Evolutionary conservation across 306 rosid species (phyloP).

Genomic region (Ammopiptanthus mongolicus): DNA sequence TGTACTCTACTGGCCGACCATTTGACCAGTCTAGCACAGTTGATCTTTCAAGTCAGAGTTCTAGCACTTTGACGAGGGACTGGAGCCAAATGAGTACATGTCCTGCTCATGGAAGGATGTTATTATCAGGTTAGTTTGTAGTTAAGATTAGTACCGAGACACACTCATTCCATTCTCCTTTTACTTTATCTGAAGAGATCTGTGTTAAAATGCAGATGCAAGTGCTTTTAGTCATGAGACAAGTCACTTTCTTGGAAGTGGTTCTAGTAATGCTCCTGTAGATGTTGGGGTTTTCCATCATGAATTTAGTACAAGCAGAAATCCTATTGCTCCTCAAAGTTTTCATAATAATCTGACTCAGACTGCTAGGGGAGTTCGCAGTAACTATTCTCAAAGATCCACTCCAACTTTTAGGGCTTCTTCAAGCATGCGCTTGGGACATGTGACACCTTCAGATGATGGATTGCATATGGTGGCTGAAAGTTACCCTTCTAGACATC

Average conservation of each 20-base stretch:
- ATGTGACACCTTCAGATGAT: slow-evolving; percentile 49
- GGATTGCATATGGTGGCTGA: slow-evolving; percentile 59
- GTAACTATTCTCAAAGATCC: slow-evolving; percentile 63
- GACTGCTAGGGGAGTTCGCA: slow-evolving; percentile 54
- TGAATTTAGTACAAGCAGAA: slow-evolving; percentile 47
- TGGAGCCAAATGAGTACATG: slow-evolving; percentile 64
- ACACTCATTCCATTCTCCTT: neutral
- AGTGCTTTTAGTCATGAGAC: slow-evolving; percentile 53
- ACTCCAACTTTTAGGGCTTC: slow-evolving; percentile 58
- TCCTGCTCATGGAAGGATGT: slow-evolving; percentile 48
- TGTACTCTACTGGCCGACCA: slow-evolving; percentile 36
- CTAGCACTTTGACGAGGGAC: slow-evolving; percentile 46
- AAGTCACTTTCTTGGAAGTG: slow-evolving; percentile 51
- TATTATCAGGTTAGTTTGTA: slow-evolving; percentile 45
- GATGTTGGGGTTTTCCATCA: slow-evolving; percentile 61
- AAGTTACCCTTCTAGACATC: slow-evolving; percentile 54
- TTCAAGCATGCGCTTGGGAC: slow-evolving; percentile 60
- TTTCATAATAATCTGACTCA: slow-evolving; percentile 45
- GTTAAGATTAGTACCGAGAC: neutral
- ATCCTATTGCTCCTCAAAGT: slow-evolving; percentile 44
- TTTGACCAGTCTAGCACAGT: slow-evolving; percentile 43
- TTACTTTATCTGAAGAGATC: slow-evolving; percentile 5
- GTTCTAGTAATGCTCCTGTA: slow-evolving; percentile 43
- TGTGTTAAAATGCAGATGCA: slow-evolving; percentile 41
- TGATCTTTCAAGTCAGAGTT: slow-evolving; percentile 50